Conservation (phyloP, 371 early-diverging fungal genomes). For the Mucor irregularis region DNA sequence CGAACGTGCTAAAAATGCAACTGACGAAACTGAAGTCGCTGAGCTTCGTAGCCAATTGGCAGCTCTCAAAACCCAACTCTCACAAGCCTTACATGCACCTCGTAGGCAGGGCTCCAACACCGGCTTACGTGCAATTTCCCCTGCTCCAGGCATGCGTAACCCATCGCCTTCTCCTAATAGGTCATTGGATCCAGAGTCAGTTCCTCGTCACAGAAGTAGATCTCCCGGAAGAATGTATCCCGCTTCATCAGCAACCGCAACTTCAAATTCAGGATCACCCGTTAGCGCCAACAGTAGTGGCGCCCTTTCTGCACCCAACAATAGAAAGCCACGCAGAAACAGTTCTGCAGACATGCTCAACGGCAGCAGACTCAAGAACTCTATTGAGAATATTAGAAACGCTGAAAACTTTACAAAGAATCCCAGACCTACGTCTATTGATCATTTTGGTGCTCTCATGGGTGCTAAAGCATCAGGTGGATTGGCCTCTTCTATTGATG, state of each 20-base stretch:
- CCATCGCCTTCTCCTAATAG: slow-evolving; percentile 38
- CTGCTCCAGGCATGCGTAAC: slow-evolving; percentile 33
- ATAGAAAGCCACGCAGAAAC: slow-evolving; percentile 37
- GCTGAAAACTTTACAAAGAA: slow-evolving; percentile 33
- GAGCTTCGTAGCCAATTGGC: slow-evolving; percentile 51
- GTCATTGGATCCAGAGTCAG: slow-evolving; percentile 23
- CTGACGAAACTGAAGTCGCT: slow-evolving; percentile 43
- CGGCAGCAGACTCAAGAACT: slow-evolving; percentile 34
- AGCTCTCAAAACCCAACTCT: slow-evolving; percentile 49
- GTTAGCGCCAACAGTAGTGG: background rate
- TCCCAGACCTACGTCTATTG: slow-evolving; percentile 49
- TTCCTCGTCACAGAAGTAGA: slow-evolving; percentile 16
- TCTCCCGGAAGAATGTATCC: slow-evolving; percentile 4
- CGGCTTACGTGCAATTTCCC: slow-evolving; percentile 30
- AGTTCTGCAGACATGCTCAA: slow-evolving; percentile 43
- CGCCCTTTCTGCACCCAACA: background rate
- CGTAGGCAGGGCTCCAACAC: slow-evolving; percentile 35
- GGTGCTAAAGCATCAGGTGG: slow-evolving; percentile 19
- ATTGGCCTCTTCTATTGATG: slow-evolving; percentile 31
- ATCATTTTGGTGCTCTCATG: slow-evolving; percentile 30
- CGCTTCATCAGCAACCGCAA: background rate
- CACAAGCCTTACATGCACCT: slow-evolving; percentile 40
- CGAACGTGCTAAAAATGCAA: slow-evolving; percentile 32
- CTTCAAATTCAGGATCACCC: background rate
- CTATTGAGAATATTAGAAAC: slow-evolving; percentile 38